A percentile compares a stretch with the other conserved stretches of the same genome.
These are phyloP conservation scores for Mrakia blollopis DNA, from an alignment of 768 basidiomycete species.

Conservation along the genomic window DNA sequence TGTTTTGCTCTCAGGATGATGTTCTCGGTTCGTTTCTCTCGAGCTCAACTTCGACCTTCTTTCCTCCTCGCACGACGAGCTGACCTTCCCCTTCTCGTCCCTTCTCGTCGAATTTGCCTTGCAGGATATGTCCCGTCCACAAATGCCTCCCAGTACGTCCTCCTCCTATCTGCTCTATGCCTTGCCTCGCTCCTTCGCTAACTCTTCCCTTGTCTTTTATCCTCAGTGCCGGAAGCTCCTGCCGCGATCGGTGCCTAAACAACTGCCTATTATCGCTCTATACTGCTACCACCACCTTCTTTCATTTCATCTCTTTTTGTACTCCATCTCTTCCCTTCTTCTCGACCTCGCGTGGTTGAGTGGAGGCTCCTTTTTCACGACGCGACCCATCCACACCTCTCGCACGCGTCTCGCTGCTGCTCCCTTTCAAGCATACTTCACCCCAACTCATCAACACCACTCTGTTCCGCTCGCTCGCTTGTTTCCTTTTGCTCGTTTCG, in stretches of 20 bases:
- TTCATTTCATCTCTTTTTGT: neutral
- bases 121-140: slow-evolving; percentile 22
- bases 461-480: no score
- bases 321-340: no score
- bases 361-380: no score
- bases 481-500: no score
- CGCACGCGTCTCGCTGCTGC: no score
- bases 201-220: no score
- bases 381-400: no score
- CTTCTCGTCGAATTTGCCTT: neutral
- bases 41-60: neutral
- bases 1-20: neutral
- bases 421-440: no score
- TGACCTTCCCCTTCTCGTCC: neutral
- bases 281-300: no score
- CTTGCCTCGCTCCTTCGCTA: neutral
- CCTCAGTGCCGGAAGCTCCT: slow-evolving; percentile 27
- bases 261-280: neutral
- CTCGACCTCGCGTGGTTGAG: no score
- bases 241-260: slow-evolving; percentile 18
- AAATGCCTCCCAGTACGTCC: slow-evolving; percentile 32
- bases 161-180: neutral
- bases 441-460: no score
- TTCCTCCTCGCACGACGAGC: neutral
- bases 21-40: slow-evolving; percentile 15